Evolutionary conservation across 306 rosid species (phyloP).

Genomic region (Ammopiptanthus mongolicus): DNA sequence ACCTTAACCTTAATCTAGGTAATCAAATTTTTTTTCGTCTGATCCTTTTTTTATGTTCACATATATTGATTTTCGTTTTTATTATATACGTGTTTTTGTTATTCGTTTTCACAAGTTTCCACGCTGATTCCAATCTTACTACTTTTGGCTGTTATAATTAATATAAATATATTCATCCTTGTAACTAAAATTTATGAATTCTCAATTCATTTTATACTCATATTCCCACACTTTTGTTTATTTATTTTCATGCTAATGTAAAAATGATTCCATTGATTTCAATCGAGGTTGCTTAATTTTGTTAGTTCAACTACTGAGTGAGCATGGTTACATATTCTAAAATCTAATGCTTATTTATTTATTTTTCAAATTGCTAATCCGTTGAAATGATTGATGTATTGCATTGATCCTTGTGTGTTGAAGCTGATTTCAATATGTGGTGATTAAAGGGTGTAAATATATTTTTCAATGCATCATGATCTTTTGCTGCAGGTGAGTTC

Average conservation of each 20-base stretch:
- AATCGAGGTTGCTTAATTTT: neutral
- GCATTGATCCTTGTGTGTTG: neutral
- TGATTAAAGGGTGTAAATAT: constrained; percentile 14
- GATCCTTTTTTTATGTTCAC: neutral
- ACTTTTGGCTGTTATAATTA: neutral
- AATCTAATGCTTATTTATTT: neutral
- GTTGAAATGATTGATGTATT: neutral
- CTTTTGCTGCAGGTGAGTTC: constrained; percentile 14
- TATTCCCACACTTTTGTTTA: neutral
- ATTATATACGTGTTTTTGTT: neutral
- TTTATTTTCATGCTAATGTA: too few species aligned
- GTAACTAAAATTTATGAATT: neutral
- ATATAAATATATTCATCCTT: neutral
- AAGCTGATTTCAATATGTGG: neutral
- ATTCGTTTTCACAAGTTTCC: neutral
- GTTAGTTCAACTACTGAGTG: neutral
- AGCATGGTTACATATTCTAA: neutral
- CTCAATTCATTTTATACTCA: neutral
- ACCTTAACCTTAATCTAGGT: constrained; percentile 29
- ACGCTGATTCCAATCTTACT: constrained; percentile 10
- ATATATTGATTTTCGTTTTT: neutral
- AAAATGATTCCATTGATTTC: neutral
- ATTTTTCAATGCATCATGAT: neutral
- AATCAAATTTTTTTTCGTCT: neutral
- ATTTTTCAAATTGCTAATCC: neutral